Percentiles rank a stretch among this genome's conserved stretches.
Evolutionary conservation across 1,284 basidiomycete genomes (phyloP).

Genomic region (Veloporphyrellus conicus): DNA sequence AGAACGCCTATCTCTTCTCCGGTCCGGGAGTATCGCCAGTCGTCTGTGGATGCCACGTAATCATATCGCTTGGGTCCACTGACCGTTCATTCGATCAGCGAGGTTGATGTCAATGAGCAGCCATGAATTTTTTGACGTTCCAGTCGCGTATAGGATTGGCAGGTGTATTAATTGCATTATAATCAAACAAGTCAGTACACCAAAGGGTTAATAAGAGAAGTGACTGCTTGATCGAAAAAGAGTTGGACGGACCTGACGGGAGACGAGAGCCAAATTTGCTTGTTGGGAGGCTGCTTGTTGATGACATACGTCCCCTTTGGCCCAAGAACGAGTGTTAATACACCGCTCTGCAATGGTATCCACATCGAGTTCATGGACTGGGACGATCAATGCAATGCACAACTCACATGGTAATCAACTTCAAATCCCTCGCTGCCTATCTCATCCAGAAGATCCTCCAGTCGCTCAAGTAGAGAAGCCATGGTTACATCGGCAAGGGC

Average conservation of each 20-base stretch:
- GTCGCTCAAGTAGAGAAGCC: constrained; percentile 72
- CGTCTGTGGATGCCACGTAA: constrained; percentile 50
- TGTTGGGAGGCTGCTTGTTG: constrained; percentile 99
- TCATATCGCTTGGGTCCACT: constrained; percentile 91
- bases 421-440: constrained; percentile 62
- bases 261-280: constrained; percentile 97
- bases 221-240: not conserved
- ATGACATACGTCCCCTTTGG: constrained; percentile 94
- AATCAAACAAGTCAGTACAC: constrained; percentile 2
- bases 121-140: constrained; percentile 1
- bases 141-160: constrained; percentile 4
- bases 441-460: constrained; percentile 76
- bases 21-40: constrained; percentile 80
- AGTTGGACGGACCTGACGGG: constrained; percentile 61
- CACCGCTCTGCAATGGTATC: constrained; percentile 62
- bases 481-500: constrained; percentile 76
- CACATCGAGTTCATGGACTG: not conserved
- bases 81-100: constrained; percentile 3
- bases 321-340: constrained; percentile 83
- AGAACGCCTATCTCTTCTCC: constrained; percentile 59
- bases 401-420: constrained; percentile 89
- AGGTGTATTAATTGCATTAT: not conserved
- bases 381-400: not conserved
- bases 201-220: constrained; percentile 6
- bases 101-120: not conserved